Percentiles rank a stretch among this genome's conserved stretches.
Conservation (phyloP, 129 eudicot genomes). For the Ambrosia trifida region DNA sequence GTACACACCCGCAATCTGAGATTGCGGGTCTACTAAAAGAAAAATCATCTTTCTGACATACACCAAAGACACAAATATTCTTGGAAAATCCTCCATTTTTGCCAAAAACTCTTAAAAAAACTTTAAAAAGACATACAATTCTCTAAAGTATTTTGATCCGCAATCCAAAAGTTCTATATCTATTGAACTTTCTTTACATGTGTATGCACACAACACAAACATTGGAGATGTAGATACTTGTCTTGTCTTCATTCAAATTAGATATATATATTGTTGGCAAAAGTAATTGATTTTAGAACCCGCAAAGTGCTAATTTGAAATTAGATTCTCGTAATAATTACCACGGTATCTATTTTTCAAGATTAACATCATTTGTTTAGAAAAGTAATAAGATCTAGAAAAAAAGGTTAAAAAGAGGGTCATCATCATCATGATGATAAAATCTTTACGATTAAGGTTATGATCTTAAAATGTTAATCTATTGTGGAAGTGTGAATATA, state of each 20-base stretch:
- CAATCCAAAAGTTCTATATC: too few species aligned
- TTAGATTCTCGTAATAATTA: conserved; percentile 36
- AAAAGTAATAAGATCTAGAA: conserved; percentile 25
- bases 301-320: conserved; percentile 24
- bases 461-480: conserved; percentile 35
- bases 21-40: too few species aligned
- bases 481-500: conserved; percentile 6
- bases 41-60: too few species aligned
- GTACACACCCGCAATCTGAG: too few species aligned
- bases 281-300: conserved; percentile 4
- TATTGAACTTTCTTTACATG: not conserved
- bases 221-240: not conserved
- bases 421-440: conserved; percentile 28
- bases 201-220: not conserved
- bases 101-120: too few species aligned
- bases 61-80: too few species aligned
- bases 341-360: conserved; percentile 29
- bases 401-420: conserved; percentile 22
- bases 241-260: not conserved
- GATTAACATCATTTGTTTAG: conserved; percentile 18
- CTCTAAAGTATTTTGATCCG: too few species aligned
- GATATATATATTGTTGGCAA: not conserved
- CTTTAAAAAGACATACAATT: too few species aligned
- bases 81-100: too few species aligned
- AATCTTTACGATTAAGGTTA: conserved; percentile 52